These are phyloP conservation scores for Heliocybe sulcata DNA, from an alignment of 1,284 basidiomycete species.

Conservation along the genomic window DNA sequence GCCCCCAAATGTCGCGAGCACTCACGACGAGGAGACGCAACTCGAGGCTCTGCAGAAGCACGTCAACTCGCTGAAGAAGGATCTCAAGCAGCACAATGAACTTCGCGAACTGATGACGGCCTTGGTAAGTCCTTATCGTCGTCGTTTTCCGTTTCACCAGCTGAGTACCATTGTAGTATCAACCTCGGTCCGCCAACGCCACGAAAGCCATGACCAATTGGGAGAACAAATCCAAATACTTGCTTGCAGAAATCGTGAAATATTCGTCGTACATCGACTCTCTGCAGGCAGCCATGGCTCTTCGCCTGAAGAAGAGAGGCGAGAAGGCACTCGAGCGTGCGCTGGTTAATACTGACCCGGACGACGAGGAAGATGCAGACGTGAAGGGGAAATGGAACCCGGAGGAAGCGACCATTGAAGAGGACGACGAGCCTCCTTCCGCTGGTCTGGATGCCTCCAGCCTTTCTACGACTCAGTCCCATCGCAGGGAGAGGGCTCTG, in stretches of 20 bases:
- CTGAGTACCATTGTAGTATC: slow-evolving; percentile 50
- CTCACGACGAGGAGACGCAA: slow-evolving; percentile 89
- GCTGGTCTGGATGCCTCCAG: slow-evolving; percentile 3
- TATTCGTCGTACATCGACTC: slow-evolving; percentile 95
- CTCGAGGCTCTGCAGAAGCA: slow-evolving; percentile 82
- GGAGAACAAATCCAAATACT: slow-evolving; percentile 85
- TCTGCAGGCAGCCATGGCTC: slow-evolving; percentile 70
- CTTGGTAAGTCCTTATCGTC: slow-evolving; percentile 46
- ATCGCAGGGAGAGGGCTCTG: slow-evolving; percentile 3
- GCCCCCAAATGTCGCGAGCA: slow-evolving; percentile 75
- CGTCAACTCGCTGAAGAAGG: slow-evolving; percentile 67
- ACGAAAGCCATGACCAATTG: slow-evolving; percentile 83
- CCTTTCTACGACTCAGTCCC: background rate
- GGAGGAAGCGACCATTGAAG: slow-evolving; percentile 14
- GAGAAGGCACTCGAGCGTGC: slow-evolving; percentile 81
- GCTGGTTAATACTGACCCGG: slow-evolving; percentile 39
- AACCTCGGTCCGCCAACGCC: slow-evolving; percentile 67
- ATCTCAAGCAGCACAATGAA: slow-evolving; percentile 80
- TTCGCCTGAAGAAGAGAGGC: slow-evolving; percentile 79
- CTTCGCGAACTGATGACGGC: slow-evolving; percentile 79
- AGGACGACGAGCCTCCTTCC: slow-evolving; percentile 12
- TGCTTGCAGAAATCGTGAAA: slow-evolving; percentile 90
- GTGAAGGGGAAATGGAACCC: slow-evolving; percentile 9
- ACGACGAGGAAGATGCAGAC: slow-evolving; percentile 10
- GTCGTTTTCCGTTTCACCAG: slow-evolving; percentile 5